Evolutionary conservation across 169 alveolate genomes (phyloP), one percentile per base, ranked within the genome.

Genomic region (Plasmodium adleri): DNA sequence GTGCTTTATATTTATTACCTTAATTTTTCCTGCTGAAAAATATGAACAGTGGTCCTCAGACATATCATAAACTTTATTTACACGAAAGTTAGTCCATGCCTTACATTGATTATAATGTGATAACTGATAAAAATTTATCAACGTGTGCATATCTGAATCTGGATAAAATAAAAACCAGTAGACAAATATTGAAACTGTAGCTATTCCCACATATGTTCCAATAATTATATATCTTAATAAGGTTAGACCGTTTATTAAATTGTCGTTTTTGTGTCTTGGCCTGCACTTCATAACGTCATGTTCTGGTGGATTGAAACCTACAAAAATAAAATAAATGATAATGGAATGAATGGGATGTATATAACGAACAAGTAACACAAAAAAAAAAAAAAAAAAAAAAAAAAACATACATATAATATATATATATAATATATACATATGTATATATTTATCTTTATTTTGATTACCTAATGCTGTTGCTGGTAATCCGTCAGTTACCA

Each of bases 401-500:
- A 20, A 20, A 20, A 20, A 52, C 8, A 24, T 22, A 49, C 2
- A 47, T 22, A 20, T 13, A 6, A n/a, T 12, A 39, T 47, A 17
- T 13, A 9, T 28, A 39, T 67, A 66, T 45, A 50, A 7, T 3
- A 10, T 45, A 2, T 9, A 28, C 1, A 9, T 12, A 60, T 24
- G 15, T 24, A 74, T 39, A 72, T 60, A 10, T 17, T 20, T 60
- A 22, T 22, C 5, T 3, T 12, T 24, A 91, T 64, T 66, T 3
- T 12, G 15, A 91, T 64, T 66, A 93, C 96, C 96, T 50, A 99
- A 95, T 32, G 99, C 99, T 13, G 99, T 98, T 22, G 99, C 99
- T 6, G 99, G 99, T 32, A 98, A 97, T 0, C 99, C 99, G 91
- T 99, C 99, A 20, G 99, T 99, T 50, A 99, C 99, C 86, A 99